Base-by-base conservation (phyloP, 495 filamentous ascomycete genomes). In the Xylaria intraflava region DNA sequence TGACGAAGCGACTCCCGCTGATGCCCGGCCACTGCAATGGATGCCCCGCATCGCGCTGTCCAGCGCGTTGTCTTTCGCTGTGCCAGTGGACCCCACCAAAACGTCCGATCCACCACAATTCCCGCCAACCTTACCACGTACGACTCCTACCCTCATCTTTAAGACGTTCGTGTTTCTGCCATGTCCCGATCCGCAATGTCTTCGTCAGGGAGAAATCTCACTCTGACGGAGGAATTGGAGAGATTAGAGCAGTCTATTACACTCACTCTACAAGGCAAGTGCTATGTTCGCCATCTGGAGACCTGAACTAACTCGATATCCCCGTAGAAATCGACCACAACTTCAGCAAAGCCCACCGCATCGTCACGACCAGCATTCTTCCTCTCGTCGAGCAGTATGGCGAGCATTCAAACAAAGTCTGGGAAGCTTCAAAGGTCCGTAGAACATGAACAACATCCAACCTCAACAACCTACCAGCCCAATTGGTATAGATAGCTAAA, bases 201-300 rank as follows among this genome's bases (percentile, higher is more conserved):
- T 4, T 74, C 80, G 1, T 68, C 81, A 7, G 72, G 79, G 47
- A 78, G 89, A 39, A 85, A 80, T 20, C 74, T 96, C 48, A 86
- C 87, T 5, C 77, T 96, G 52, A 93, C 92, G 0, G 93, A 97
- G 62, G 93, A 98, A 73, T 77, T 98, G 19, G 93, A 98, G 75
- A 96, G 88, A 66, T 72, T 98, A 12, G 93, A 98, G 65, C 94
- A 97, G 66, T 90, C 87, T 31, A 97, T 98, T 63, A 98, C 93
- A 12, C 78, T 97, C 35, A 96, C 93, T 2, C 78, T 98, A 0
- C 93, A 98, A 84, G 90, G 90, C 87, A 67, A 58, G n/a, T 54
- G 33, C 9, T 29, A 22, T 20, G 36, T 35, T 33, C 8, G 31
- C 5, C 35, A 38, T 38, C 35, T 38, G 16, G 10, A 38, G 16